Conservation (phyloP, 192 early-diverging fungal species). For the Coemansia sp. region DNA sequence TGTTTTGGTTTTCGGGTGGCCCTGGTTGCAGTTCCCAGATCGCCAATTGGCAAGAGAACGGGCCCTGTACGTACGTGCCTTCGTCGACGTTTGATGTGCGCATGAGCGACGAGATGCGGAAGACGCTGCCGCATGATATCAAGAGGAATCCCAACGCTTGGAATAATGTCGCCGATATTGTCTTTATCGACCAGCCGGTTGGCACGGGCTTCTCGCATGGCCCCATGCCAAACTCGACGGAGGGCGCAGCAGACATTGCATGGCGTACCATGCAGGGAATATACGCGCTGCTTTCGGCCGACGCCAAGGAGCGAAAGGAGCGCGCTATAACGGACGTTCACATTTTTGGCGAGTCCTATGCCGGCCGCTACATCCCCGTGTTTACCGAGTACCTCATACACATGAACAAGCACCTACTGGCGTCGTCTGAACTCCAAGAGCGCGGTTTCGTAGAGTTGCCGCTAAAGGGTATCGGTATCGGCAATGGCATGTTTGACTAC, state of each 20-base stretch:
- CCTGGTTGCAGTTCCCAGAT: constrained; percentile 78
- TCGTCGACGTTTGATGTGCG: background rate
- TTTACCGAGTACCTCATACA: constrained; percentile 47
- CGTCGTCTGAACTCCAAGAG: constrained; percentile 12
- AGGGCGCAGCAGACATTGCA: constrained; percentile 46
- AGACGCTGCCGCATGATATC: constrained; percentile 42
- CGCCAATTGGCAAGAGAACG: constrained; percentile 78
- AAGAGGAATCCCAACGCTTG: constrained; percentile 61
- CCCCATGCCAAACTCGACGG: constrained; percentile 51
- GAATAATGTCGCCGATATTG: constrained; percentile 72
- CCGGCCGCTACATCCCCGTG: constrained; percentile 59
- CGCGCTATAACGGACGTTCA: constrained; percentile 21
- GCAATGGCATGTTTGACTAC: constrained; percentile 60
- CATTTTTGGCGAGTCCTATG: constrained; percentile 63
- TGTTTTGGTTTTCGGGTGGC: constrained; percentile 78
- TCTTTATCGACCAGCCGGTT: constrained; percentile 62
- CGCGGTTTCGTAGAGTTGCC: constrained; percentile 39
- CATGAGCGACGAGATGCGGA: constrained; percentile 47
- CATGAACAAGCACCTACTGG: constrained; percentile 32
- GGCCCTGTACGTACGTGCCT: constrained; percentile 62
- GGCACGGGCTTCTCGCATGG: constrained; percentile 77
- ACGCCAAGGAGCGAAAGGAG: constrained; percentile 17
- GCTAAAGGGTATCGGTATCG: constrained; percentile 57
- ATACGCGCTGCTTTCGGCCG: constrained; percentile 20
- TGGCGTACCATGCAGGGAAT: constrained; percentile 58